phyloP scores from a whole-genome alignment of 2,329 filamentous ascomycete species.

The Cladophialophora chaetospira region DNA sequence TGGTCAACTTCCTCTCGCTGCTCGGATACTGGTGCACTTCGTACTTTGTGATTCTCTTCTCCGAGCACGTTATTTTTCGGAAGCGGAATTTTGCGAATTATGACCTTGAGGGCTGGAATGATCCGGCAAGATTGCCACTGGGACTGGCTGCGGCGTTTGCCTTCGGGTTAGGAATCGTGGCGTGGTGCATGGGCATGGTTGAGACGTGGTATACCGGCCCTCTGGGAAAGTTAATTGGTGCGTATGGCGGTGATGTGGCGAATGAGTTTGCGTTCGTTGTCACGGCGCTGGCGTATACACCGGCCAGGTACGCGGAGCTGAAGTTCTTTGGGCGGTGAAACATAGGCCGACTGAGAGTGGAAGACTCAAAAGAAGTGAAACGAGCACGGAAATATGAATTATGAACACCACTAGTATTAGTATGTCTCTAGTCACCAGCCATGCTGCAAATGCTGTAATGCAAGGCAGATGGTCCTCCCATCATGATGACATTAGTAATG shows the following conservation, averaged over 20 bases:
- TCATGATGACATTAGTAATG: too few species aligned
- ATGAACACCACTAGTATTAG: too few species aligned
- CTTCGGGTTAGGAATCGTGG: slow-evolving; percentile 50
- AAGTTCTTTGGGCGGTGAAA: slow-evolving; percentile 26
- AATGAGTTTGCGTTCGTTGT: slow-evolving; percentile 57
- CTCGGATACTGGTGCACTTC: slow-evolving; percentile 55
- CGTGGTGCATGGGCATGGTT: slow-evolving; percentile 61
- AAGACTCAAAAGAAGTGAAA: too few species aligned
- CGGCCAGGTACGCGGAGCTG: slow-evolving; percentile 51
- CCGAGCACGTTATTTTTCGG: slow-evolving; percentile 54
- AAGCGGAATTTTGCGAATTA: slow-evolving; percentile 47
- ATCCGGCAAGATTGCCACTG: slow-evolving; percentile 46
- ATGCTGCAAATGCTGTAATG: too few species aligned
- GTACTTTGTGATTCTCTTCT: slow-evolving; percentile 52
- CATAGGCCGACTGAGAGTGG: too few species aligned
- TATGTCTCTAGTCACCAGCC: too few species aligned
- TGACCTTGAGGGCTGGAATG: slow-evolving; percentile 54
- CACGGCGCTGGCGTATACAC: slow-evolving; percentile 51
- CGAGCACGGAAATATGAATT: too few species aligned
- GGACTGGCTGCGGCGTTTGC: slow-evolving; percentile 49
- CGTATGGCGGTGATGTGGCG: slow-evolving; percentile 52
- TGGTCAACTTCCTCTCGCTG: slow-evolving; percentile 53
- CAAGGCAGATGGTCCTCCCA: too few species aligned
- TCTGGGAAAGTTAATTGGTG: slow-evolving; percentile 49
- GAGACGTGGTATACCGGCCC: slow-evolving; percentile 56